phyloP scores from a whole-genome alignment of 2,329 filamentous ascomycete genomes.

The Cladorrhinum sp. region DNA sequence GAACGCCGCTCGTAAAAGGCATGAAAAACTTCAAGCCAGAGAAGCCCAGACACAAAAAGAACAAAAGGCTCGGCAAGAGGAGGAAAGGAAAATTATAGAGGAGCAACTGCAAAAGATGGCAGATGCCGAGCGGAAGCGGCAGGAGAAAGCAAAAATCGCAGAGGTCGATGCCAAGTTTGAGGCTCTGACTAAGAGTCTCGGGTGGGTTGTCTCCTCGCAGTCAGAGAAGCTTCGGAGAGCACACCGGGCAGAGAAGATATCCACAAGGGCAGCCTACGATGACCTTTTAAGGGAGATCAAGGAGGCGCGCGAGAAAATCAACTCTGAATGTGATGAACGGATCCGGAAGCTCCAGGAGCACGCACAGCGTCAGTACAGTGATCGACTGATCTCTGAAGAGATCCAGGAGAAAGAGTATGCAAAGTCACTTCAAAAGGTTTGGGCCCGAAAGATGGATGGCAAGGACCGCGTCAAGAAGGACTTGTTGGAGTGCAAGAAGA shows the following conservation, averaged over 20 bases:
- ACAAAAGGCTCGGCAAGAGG: slow-evolving; percentile 30
- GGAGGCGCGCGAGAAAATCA: not conserved
- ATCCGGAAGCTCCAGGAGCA: slow-evolving; percentile 34
- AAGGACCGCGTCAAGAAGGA: slow-evolving; percentile 31
- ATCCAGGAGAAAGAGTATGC: slow-evolving; percentile 45
- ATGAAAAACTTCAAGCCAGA: slow-evolving; percentile 32
- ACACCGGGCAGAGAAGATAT: not conserved
- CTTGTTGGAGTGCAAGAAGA: slow-evolving; percentile 36
- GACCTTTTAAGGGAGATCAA: not conserved
- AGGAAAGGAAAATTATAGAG: slow-evolving; percentile 11
- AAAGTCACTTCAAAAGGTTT: slow-evolving; percentile 38
- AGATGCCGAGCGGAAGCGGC: slow-evolving; percentile 35
- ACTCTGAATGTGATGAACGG: slow-evolving; percentile 25
- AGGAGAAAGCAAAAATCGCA: slow-evolving; percentile 15
- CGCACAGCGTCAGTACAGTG: slow-evolving; percentile 41
- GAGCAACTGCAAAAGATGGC: slow-evolving; percentile 29
- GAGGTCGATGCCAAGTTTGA: not conserved
- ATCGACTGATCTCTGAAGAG: slow-evolving; percentile 41
- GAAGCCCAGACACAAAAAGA: slow-evolving; percentile 32
- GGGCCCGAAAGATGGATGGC: slow-evolving; percentile 35
- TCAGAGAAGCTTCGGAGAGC: not conserved
- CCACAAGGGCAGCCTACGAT: not conserved
- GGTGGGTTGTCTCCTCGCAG: not conserved
- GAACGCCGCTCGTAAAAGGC: slow-evolving; percentile 33
- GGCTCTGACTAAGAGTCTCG: slow-evolving; percentile 24